Conservation (phyloP, 2,329 filamentous ascomycete genomes). For the Pseudogymnoascus verrucosus region DNA sequence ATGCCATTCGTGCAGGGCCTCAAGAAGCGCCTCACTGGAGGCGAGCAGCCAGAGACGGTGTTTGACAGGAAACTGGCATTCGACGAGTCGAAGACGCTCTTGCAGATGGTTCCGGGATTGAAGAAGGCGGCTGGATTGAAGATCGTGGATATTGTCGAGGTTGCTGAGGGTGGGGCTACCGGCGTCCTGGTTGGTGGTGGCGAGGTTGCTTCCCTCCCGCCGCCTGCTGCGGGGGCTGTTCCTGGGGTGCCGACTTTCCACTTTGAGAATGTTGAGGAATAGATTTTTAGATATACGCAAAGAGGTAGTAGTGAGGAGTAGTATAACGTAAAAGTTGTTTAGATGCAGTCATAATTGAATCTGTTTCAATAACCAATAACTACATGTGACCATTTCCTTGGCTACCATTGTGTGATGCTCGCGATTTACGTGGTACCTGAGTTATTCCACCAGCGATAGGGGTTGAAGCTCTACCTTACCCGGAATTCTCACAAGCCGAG, state of each 20-base stretch:
- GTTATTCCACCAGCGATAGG: not conserved
- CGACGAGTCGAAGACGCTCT: constrained; percentile 69
- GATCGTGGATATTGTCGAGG: constrained; percentile 62
- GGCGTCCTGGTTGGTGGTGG: constrained; percentile 48
- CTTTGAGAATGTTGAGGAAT: constrained; percentile 69
- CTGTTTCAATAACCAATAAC: not conserved
- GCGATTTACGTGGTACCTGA: not conserved
- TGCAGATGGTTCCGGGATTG: constrained; percentile 70
- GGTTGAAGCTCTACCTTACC: not conserved
- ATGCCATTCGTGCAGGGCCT: constrained; percentile 92
- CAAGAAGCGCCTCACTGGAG: constrained; percentile 72
- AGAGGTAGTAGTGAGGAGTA: not conserved
- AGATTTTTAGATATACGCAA: not conserved
- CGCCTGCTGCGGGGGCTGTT: constrained; percentile 63
- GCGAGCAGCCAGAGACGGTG: constrained; percentile 58
- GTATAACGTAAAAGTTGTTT: constrained; percentile 2
- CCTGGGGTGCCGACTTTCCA: constrained; percentile 75
- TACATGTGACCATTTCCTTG: not conserved
- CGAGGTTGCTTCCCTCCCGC: constrained; percentile 48
- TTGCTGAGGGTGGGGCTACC: constrained; percentile 62
- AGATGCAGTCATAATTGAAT: not conserved
- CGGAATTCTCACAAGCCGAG: constrained; percentile 1
- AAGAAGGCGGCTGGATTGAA: constrained; percentile 67
- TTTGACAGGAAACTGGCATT: constrained; percentile 81
- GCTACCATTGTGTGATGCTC: not conserved